Evolutionary conservation across 2,329 filamentous ascomycete genomes (phyloP).

Genomic region (Huntiella abstrusa): DNA sequence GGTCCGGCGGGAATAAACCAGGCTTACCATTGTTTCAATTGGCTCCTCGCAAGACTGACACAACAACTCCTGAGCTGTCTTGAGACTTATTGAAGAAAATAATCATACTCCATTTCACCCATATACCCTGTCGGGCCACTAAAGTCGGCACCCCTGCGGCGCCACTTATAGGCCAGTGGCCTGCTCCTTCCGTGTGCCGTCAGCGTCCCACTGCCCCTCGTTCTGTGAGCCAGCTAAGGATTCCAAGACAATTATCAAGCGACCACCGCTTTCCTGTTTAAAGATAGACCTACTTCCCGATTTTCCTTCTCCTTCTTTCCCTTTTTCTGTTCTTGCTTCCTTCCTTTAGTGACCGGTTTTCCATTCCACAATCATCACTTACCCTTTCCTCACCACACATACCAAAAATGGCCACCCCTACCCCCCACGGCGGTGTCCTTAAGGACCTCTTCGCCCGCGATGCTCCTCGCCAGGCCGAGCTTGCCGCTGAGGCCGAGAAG

Average conservation of each 20-base stretch:
- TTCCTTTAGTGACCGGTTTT: slow-evolving; percentile 7
- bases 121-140: slow-evolving; percentile 1
- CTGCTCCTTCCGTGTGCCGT: slow-evolving; percentile 4
- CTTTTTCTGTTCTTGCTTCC: slow-evolving; percentile 11
- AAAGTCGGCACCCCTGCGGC: neutral
- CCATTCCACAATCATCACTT: neutral
- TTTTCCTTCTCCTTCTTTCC: slow-evolving; percentile 2
- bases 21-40: too few relatives aligned
- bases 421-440: slow-evolving; percentile 74
- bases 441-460: slow-evolving; percentile 96
- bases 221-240: neutral
- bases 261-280: neutral
- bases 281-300: neutral
- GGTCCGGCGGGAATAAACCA: too few relatives aligned
- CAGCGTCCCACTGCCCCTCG: slow-evolving; percentile 4
- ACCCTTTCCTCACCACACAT: neutral
- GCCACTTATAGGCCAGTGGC: slow-evolving; percentile 4
- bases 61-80: too few relatives aligned
- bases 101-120: too few relatives aligned
- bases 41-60: too few relatives aligned
- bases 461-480: slow-evolving; percentile 60
- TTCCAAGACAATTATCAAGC: slow-evolving; percentile 4
- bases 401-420: slow-evolving; percentile 40
- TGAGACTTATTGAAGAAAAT: too few relatives aligned
- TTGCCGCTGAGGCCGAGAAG: slow-evolving; percentile 65